Base-by-base conservation (phyloP, 1,284 basidiomycete species). In the Volvariella volvacea region DNA sequence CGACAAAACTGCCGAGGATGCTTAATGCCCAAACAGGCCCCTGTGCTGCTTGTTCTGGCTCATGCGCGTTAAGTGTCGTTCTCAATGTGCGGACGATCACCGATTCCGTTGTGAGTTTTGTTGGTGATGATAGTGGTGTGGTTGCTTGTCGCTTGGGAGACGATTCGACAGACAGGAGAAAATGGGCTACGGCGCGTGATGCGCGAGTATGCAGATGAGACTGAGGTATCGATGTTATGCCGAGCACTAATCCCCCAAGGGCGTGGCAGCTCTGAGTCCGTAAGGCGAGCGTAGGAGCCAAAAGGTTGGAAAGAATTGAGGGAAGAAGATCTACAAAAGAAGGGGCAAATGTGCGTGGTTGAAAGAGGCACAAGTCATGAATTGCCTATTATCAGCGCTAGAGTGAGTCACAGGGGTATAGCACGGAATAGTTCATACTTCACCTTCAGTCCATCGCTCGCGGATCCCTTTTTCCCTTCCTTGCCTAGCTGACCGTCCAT, bases 401-500 rank as follows among this genome's bases (percentile, higher is more conserved):
- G 30, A 54, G 28, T 14, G 47, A 50, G 42, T 38, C 46, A 30
- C 51, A 49, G 48, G 22, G 33, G 47, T 21, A 36, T 45, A 42
- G 51, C 43, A 54, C 8, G 34, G 34, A 36, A n/a, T 6, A n/a
- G 6, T 6, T 28, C 25, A 15, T 8, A 36, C n/a, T 56, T 46
- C 55, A 82, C 84, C 73, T 78, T 84, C 38, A 88, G 68, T 15
- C 82, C 84, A 57, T 90, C 87, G 32, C 71, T 80, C 1, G 71
- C 73, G 2, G 86, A 78, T 0, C 88, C 87, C 53, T 86, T 89
- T 66, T 89, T 89, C 7, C 87, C 87, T 60, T 90, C 88, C 56
- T 86, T 86, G 2, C 87, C 88, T 15, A 90, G 74, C 48, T 88
- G 82, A 9, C 88, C 88, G 46, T 85, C 81, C 49, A 90, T 75